phyloP scores from a whole-genome alignment of 139 green algal genomes.

The Tetratostichococcus sp. region DNA sequence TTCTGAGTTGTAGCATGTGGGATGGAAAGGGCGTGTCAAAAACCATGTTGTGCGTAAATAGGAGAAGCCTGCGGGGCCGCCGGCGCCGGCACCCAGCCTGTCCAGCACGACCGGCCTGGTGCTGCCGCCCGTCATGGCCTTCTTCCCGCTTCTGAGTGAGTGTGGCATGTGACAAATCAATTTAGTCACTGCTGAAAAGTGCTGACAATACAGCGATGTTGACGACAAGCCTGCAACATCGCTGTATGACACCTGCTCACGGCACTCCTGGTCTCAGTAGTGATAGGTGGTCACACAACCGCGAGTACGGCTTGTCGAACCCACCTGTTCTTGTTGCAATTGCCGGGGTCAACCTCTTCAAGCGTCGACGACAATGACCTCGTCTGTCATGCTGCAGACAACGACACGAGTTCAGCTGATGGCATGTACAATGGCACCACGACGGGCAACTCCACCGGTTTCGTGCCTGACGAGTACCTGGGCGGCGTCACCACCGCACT shows the following conservation, averaged over 20 bases:
- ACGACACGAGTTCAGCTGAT: not conserved
- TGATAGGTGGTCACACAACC: too few species aligned
- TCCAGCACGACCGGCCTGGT: not conserved
- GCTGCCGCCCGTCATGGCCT: conserved; percentile 9
- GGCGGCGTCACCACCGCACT: not conserved
- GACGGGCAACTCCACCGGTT: not conserved
- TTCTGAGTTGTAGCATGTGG: too few species aligned
- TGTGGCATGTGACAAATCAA: conserved; percentile 14
- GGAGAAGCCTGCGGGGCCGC: not conserved
- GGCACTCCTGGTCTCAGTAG: too few species aligned
- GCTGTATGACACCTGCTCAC: too few species aligned
- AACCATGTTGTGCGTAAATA: not conserved
- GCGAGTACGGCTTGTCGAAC: too few species aligned
- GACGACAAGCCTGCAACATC: too few species aligned
- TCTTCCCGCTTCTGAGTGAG: conserved; percentile 16
- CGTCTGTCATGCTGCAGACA: too few species aligned
- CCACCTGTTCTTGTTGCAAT: too few species aligned
- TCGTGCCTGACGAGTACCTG: not conserved
- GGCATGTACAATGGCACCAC: not conserved
- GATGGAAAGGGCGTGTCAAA: too few species aligned
- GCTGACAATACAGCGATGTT: not conserved
- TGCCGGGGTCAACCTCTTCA: too few species aligned
- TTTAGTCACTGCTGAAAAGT: too few species aligned
- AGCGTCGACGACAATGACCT: too few species aligned
- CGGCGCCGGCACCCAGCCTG: conserved; percentile 4